Evolutionary conservation across 768 basidiomycete species (phyloP).

Genomic region (Suillus variegatus): DNA sequence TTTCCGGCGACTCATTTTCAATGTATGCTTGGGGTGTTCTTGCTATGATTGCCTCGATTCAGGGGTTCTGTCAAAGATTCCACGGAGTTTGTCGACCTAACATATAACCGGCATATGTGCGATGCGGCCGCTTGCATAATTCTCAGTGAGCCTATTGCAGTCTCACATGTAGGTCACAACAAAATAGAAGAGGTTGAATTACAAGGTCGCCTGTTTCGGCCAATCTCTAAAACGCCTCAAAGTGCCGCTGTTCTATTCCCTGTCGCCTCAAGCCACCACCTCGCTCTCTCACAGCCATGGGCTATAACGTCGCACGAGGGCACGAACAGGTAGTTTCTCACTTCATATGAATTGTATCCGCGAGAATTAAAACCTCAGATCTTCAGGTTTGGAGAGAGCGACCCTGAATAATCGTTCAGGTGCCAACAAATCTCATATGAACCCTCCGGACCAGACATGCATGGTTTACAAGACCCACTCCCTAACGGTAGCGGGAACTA

Average conservation of each 20-base stretch:
- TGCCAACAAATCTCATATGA: not conserved
- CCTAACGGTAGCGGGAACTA: not conserved
- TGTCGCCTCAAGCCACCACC: not conserved
- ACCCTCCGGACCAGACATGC: not conserved
- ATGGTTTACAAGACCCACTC: not conserved
- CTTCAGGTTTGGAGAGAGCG: not conserved
- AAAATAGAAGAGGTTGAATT: not conserved
- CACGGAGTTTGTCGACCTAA: not conserved
- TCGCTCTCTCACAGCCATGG: not conserved
- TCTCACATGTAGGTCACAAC: not conserved
- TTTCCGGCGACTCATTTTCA: not conserved
- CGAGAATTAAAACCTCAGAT: not conserved
- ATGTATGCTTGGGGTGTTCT: not conserved
- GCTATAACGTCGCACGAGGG: not conserved
- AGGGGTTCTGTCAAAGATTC: not conserved
- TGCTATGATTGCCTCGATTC: not conserved
- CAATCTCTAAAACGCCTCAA: not conserved
- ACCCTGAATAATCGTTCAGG: not conserved
- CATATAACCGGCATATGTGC: not conserved
- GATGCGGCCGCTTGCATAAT: not conserved
- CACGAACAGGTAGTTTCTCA: not conserved
- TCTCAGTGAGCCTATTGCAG: not conserved
- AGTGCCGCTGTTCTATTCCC: no score
- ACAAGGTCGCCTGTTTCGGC: not conserved
- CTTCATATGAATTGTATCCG: not conserved